Evolutionary conservation across 1,139 yeast species (phyloP).

Genomic region (Eremothecium cymbalariae): DNA sequence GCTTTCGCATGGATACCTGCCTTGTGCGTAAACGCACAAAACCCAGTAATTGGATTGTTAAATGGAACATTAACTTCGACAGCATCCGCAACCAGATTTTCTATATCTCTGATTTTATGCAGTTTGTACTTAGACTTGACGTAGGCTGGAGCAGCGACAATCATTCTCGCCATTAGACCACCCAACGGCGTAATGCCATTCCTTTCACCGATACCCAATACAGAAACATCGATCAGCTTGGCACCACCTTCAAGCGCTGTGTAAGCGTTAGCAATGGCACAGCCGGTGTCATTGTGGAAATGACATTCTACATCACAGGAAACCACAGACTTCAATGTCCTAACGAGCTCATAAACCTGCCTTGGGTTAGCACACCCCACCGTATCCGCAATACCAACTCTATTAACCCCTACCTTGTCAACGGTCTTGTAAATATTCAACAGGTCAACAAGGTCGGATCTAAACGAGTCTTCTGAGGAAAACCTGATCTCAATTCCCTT

Average conservation of each 20-base stretch:
- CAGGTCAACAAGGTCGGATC: constrained; percentile 92
- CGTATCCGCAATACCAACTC: constrained; percentile 99
- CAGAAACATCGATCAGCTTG: constrained; percentile 86
- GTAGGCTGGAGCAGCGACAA: constrained; percentile 95
- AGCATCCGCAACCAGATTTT: constrained; percentile 92
- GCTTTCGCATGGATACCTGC: constrained; percentile 99
- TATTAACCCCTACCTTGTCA: constrained; percentile 94
- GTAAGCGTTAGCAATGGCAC: constrained; percentile 98
- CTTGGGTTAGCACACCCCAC: constrained; percentile 99
- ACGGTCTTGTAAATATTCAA: constrained; percentile 94
- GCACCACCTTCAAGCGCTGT: constrained; percentile 99
- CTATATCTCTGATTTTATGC: constrained; percentile 92
- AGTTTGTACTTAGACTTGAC: constrained; percentile 91
- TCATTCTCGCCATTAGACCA: constrained; percentile 98
- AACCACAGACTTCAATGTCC: constrained; percentile 87
- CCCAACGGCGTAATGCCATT: constrained; percentile 98
- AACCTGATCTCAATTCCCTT: constrained; percentile 96
- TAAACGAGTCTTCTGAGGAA: constrained; percentile 94
- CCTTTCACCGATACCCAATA: constrained; percentile 97
- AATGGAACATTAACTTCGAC: constrained; percentile 96
- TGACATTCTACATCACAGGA: constrained; percentile 97
- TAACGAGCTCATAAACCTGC: constrained; percentile 93
- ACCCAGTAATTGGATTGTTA: constrained; percentile 97
- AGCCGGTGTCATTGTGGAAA: constrained; percentile 98
- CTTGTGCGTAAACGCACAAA: constrained; percentile 98